phyloP scores from a whole-genome alignment of 2,329 filamentous ascomycete genomes.

The Colletotrichum sidae region DNA sequence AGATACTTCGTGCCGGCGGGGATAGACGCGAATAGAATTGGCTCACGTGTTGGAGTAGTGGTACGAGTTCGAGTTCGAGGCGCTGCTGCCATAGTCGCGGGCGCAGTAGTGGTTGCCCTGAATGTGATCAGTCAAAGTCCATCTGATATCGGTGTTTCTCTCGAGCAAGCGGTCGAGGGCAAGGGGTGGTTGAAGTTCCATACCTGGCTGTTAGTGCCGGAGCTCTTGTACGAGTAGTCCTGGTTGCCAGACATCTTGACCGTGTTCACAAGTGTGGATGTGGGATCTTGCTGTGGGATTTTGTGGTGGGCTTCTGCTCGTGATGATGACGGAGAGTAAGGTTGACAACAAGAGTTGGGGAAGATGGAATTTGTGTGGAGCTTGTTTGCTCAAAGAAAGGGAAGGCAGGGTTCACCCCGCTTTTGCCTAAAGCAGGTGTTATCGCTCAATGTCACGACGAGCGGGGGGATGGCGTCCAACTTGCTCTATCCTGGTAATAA shows the following conservation, averaged over 20 bases:
- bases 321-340: no score
- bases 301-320: background rate
- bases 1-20: background rate
- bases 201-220: slow-evolving; percentile 74
- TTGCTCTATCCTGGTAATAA: no score
- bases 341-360: no score
- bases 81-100: slow-evolving; percentile 70
- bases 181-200: slow-evolving; percentile 19
- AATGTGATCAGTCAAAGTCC: background rate
- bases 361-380: no score
- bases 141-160: no score
- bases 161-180: no score
- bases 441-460: no score
- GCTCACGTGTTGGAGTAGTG: slow-evolving; percentile 75
- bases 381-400: no score
- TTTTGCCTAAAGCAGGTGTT: no score
- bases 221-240: slow-evolving; percentile 58
- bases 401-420: no score
- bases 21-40: background rate
- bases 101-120: slow-evolving; percentile 77
- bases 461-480: no score
- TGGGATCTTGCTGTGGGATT: background rate
- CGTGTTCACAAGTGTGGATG: background rate
- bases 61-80: slow-evolving; percentile 69
- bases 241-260: slow-evolving; percentile 39